A percentile compares a stretch with the other conserved stretches of the same genome.
These are phyloP conservation scores for Naematelia aurantialba DNA, from an alignment of 768 basidiomycete genomes.

Conservation along the genomic window DNA sequence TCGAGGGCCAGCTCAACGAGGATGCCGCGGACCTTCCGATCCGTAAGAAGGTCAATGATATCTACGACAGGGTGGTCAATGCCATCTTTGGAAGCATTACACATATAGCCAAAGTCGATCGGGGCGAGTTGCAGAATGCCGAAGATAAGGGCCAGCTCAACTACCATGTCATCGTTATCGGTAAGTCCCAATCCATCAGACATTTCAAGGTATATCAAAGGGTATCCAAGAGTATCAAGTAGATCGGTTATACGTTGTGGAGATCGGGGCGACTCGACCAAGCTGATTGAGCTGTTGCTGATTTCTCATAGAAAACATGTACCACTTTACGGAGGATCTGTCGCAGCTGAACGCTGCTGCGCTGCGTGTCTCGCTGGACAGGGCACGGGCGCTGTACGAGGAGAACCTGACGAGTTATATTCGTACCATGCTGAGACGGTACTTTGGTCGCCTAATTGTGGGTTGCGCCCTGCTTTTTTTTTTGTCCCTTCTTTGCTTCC, in stretches of 20 bases:
- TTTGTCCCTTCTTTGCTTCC: not conserved
- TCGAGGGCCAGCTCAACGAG: constrained; percentile 73
- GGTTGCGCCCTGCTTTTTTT: constrained; percentile 37
- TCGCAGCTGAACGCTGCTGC: constrained; percentile 65
- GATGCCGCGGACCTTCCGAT: constrained; percentile 71
- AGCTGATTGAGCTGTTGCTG: not conserved
- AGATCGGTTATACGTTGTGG: no score
- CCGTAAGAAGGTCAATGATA: constrained; percentile 68
- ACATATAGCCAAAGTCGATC: constrained; percentile 93
- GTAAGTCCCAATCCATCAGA: constrained; percentile 58
- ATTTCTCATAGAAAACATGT: constrained; percentile 77
- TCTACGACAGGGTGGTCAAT: constrained; percentile 83
- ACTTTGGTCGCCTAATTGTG: constrained; percentile 82
- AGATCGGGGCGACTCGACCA: no score
- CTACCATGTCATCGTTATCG: constrained; percentile 90
- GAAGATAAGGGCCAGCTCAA: constrained; percentile 97
- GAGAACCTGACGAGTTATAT: constrained; percentile 85
- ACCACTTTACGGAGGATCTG: constrained; percentile 81
- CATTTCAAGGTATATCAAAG: no score
- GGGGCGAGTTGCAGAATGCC: constrained; percentile 56
- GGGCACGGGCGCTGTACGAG: constrained; percentile 78
- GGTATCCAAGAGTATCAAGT: no score
- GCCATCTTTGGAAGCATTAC: constrained; percentile 89
- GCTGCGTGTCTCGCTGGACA: constrained; percentile 61
- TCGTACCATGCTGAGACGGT: constrained; percentile 76